Evolutionary conservation across 306 rosid genomes (phyloP).

Genomic region (Fragaria nilgerrensis): DNA sequence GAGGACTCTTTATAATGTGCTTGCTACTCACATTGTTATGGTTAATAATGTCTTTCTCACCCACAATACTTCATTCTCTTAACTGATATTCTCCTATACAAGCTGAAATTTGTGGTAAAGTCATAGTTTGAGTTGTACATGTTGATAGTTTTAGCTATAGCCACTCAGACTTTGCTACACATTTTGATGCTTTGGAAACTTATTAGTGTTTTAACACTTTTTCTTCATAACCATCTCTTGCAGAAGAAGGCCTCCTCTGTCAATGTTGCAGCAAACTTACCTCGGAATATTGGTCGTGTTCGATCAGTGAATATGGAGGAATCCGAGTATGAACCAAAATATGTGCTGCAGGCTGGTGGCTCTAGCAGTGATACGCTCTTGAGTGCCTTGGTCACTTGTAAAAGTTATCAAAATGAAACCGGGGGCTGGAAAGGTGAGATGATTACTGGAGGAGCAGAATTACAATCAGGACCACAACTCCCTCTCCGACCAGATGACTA

Average conservation of each 20-base stretch:
- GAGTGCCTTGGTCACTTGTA: neutral
- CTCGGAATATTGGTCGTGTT: neutral
- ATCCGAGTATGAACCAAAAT: no score
- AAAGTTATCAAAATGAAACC: neutral
- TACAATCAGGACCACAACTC: neutral
- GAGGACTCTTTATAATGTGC: slow-evolving; percentile 1
- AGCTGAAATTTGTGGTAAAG: neutral
- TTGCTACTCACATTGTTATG: slow-evolving; percentile 5
- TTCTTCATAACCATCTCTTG: neutral
- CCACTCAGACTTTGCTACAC: neutral
- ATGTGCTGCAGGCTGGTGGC: neutral
- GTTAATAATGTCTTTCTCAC: neutral
- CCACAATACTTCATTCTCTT: neutral
- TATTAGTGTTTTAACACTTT: neutral
- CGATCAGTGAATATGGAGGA: neutral
- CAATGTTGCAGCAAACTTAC: slow-evolving; percentile 11
- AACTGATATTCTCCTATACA: neutral
- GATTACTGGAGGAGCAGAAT: neutral
- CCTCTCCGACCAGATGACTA: neutral
- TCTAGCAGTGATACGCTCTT: neutral
- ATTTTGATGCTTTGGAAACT: slow-evolving; percentile 13
- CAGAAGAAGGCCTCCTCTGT: slow-evolving; percentile 25
- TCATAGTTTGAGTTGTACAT: neutral
- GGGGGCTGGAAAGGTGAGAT: neutral
- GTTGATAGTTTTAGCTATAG: neutral